A percentile compares a stretch with the other conserved stretches of the same genome.
Conservation (phyloP, 345 rosid genomes). For the Arabidopsis suecica region DNA sequence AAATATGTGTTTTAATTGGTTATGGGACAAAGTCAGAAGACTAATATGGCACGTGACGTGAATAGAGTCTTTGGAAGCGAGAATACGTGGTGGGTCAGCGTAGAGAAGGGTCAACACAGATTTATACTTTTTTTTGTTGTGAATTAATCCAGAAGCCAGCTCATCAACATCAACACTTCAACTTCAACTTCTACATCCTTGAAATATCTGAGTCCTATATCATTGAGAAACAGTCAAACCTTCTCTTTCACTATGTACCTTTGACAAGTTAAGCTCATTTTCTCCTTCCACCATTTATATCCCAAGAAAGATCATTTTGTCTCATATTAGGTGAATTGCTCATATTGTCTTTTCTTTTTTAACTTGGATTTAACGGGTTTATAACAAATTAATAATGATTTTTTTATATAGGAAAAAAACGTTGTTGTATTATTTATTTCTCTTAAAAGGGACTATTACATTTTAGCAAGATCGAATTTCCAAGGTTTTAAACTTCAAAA, state of each 20-base stretch:
- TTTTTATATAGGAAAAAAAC: no score
- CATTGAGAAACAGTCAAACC: constrained; percentile 11
- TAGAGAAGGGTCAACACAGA: constrained; percentile 38
- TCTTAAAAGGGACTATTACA: no score
- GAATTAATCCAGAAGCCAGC: constrained; percentile 21
- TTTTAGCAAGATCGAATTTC: no score
- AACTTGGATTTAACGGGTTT: background rate
- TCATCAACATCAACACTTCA: background rate
- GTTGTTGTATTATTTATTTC: no score
- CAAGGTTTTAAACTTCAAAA: no score
- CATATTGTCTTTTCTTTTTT: background rate
- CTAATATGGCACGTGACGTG: constrained; percentile 2
- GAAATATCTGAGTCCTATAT: constrained; percentile 2
- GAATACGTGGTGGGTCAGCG: constrained; percentile 39
- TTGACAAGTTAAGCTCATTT: constrained; percentile 18
- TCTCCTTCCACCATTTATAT: background rate
- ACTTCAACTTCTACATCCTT: background rate
- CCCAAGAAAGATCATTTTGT: background rate
- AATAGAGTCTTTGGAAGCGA: constrained; percentile 16
- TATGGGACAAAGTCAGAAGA: constrained; percentile 20
- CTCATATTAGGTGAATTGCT: background rate
- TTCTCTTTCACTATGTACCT: constrained; percentile 8
- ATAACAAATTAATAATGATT: no score
- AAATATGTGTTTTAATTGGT: background rate
- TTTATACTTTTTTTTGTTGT: background rate